Evolutionary conservation across 108 stramenopile species (phyloP), one percentile per base, ranked within the genome.

Genomic region (Cyclotella distinguenda): DNA sequence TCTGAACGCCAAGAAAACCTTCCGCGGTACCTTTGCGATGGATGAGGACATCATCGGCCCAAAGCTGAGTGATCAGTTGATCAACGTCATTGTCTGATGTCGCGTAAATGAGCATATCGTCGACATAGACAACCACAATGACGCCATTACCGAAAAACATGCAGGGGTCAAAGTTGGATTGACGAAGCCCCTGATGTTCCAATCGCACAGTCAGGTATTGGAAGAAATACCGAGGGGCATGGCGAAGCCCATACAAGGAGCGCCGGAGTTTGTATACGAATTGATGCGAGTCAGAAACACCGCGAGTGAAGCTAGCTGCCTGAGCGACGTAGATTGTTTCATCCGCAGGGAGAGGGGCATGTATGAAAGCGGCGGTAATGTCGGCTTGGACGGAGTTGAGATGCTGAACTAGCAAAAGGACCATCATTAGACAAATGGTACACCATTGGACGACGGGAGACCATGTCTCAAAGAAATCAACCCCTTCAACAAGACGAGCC

Each of bases 401-500:
- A 4, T 40, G n/a, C 11, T 27, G 31, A 19, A 45, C 58, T 6
- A 64, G 6, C 23, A 76, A 34, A 7, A 77, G 16, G 8, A 47
- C 62, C 43, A 84, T 31, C 1, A 80, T 35, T 0, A 67, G 10
- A 9, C 79, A 62, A 52, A 79, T 54, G 0, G 77, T 79, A 33
- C 51, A 64, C 77, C 79, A 81, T 4, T 59, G 49, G 0, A 86
- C 72, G 0, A 86, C 85, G 0, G 85, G 81, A n/a, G 85, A 57
- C 52, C 47, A 86, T 10, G 76, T 86, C 21, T 68, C 61, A 26
- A 54, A 62, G 38, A 30, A 73, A 23, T 72, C 63, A n/a, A 72
- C 26, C 4, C 65, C 64, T 50, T 66, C 55, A 30, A 82, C 83
- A 25, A 64, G 79, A 7, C 77, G 22, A 11, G 79, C 82, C 38